Evolutionary conservation across 805 yeast species (phyloP), one percentile per base, ranked within the genome.

Genomic region (Alloascoidea hylecoeti): DNA sequence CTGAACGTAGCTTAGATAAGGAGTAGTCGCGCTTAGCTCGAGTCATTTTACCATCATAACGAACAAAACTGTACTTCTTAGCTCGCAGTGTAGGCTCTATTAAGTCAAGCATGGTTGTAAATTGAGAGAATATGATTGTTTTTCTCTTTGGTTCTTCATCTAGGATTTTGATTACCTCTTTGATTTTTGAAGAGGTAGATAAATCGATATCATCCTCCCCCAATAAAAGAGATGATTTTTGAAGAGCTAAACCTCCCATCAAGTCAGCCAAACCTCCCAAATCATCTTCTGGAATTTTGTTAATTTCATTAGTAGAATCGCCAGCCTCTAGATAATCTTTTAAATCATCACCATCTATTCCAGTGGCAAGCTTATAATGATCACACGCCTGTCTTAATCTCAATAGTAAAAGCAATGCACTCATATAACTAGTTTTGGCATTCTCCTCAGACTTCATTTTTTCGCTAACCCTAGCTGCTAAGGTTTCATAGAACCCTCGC

Each of bases 121-220:
- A 66, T 38, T 62, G 64, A 5, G 73, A 66, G 43, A 66, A 66
- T 1, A 66, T 49, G 36, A 67, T 66, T 2, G 70, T 64, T 42
- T 66, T 64, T 16, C 69, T 56, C 12, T 33, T 36, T 12, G 50
- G 48, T 15, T 61, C 61, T 16, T 46, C 39, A 17, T 42, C 39
- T 35, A 68, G 45, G 3, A 68, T 52, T 33, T 49, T 44, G 16
- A 63, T 35, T 4, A 68, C 39, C 18, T 50, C 49, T 19, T 44
- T 42, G 5, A 60, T 53, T 40, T 68, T 68, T n/a, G 66, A 45
- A 40, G 61, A 48, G 33, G 39, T 43, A 18, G 38, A 44, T 13
- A 15, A 4, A 40, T 47, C 15, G 38, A 38, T 17, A 37, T 9
- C 13, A 9, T n/a, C 30, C 13, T n/a, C n/a, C 30, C 9, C n/a